Percentiles rank a stretch among this genome's conserved stretches.
These are phyloP conservation scores for Boechera stricta DNA, from an alignment of 345 rosid species.

Conservation along the genomic window DNA sequence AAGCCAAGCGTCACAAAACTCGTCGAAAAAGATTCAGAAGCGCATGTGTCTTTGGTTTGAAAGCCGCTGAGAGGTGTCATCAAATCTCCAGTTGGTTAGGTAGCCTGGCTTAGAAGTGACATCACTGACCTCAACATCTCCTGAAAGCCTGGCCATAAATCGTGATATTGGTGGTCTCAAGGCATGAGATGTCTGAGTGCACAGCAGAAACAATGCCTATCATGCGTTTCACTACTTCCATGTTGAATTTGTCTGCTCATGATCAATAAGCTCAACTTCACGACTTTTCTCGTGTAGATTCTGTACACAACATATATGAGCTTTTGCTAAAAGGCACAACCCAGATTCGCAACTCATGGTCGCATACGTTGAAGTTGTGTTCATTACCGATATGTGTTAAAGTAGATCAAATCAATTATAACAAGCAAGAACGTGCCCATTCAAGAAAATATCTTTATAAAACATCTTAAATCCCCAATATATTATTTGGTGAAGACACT, in stretches of 20 bases:
- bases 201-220: conserved; percentile 60
- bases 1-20: conserved; percentile 32
- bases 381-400: too few relatives aligned
- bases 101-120: conserved; percentile 57
- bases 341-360: too few relatives aligned
- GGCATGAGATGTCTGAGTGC: conserved; percentile 63
- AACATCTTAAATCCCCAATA: too few relatives aligned
- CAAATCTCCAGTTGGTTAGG: conserved; percentile 60
- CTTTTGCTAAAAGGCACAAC: too few relatives aligned
- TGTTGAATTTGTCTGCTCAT: conserved; percentile 44
- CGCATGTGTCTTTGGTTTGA: conserved; percentile 12
- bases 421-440: too few relatives aligned
- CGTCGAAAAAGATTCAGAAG: background rate
- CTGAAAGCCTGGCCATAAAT: conserved; percentile 66
- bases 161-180: conserved; percentile 71
- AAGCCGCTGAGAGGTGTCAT: conserved; percentile 45
- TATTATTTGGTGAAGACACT: too few relatives aligned
- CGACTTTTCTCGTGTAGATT: conserved; percentile 52
- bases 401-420: too few relatives aligned
- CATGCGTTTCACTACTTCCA: conserved; percentile 57
- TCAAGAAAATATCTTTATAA: too few relatives aligned
- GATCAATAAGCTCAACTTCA: conserved; percentile 54
- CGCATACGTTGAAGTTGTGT: too few relatives aligned
- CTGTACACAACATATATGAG: conserved; percentile 30
- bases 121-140: conserved; percentile 61